Base-by-base conservation (phyloP, 2,329 filamentous ascomycete species). In the Fusarium sp. region DNA sequence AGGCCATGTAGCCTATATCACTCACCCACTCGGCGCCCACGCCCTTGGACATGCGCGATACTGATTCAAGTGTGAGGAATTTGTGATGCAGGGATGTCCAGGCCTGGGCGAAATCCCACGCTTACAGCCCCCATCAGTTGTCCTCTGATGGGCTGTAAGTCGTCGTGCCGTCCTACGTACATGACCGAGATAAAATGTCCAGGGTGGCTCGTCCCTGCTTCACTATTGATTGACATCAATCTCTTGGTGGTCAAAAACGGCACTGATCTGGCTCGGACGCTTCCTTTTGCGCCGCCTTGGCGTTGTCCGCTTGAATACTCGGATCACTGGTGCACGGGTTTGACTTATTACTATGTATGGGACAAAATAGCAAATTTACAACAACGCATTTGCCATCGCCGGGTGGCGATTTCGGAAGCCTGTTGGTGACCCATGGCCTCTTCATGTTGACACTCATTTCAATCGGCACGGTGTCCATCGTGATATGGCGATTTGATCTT, bases 61-160 rank as follows among this genome's bases (percentile, higher is more conserved):
- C 34, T 57, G 45, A 40, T 62, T 49, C 53, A 70, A 64, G 67
- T 27, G n/a, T 20, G 49, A 70, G 62, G 67, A 67, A 57, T 71
- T 59, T 59, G 58, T 63, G 67, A 65, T 71, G 58, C 69, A 69
- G 71, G 59, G 67, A 60, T 70, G 38, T 34, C 45, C 46, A 51
- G 30, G 47, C 49, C 49, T 32, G 38, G 53, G 56, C 49, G 32
- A 64, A 59, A 64, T 70, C 67, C 41, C 54, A 67, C 66, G 52
- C 56, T 70, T 67, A 53, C 48, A 51, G 53, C 53, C 66, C 53
- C 47, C 47, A 58, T 70, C 51, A 58, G 24, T 40, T 40, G 22
- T n/a, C 32, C 18, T 52, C 16, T 52, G 34, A 27, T 20, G 24
- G 22, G 30, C 41, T 45, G 46, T n/a, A 41, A 54, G 44, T 66